Conservation (phyloP, 1,284 basidiomycete species). For the Laetiporus sulphureus region DNA sequence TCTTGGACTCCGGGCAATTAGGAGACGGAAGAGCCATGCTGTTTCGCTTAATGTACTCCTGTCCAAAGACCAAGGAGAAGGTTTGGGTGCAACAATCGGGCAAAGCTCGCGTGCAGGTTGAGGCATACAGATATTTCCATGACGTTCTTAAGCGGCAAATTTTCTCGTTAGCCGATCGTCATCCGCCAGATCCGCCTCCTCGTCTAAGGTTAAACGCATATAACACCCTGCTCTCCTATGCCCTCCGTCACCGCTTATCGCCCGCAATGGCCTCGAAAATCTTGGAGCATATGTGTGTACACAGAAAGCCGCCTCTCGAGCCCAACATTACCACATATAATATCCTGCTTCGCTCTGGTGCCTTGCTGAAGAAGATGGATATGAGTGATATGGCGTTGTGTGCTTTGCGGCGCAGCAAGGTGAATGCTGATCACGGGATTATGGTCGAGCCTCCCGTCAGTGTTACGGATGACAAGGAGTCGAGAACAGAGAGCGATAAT, state of each 20-base stretch:
- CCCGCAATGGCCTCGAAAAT: conserved; percentile 38
- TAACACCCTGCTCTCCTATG: conserved; percentile 61
- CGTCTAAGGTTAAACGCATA: conserved; percentile 39
- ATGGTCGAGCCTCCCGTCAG: neutral
- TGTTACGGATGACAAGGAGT: neutral
- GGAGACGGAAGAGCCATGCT: conserved; percentile 37
- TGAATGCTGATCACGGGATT: conserved; percentile 3
- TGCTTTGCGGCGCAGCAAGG: conserved; percentile 16
- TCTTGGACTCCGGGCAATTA: conserved; percentile 44
- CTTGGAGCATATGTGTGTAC: conserved; percentile 46
- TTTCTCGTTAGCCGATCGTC: conserved; percentile 13
- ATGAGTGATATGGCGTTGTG: conserved; percentile 31
- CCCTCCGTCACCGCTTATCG: conserved; percentile 53
- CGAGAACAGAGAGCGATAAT: neutral
- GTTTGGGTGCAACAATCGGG: conserved; percentile 39
- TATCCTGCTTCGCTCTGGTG: conserved; percentile 48
- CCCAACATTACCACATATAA: conserved; percentile 49
- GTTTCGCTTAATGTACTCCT: conserved; percentile 41
- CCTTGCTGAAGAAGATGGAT: conserved; percentile 42
- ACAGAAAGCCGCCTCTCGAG: conserved; percentile 31
- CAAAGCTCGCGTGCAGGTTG: conserved; percentile 24
- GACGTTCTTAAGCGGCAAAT: conserved; percentile 44
- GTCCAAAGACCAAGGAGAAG: conserved; percentile 36
- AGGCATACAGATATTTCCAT: conserved; percentile 54
- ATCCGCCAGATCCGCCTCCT: conserved; percentile 6